Base-by-base conservation (phyloP, 202 grass and related monocot species). In the Brachypodium distachyon region DNA sequence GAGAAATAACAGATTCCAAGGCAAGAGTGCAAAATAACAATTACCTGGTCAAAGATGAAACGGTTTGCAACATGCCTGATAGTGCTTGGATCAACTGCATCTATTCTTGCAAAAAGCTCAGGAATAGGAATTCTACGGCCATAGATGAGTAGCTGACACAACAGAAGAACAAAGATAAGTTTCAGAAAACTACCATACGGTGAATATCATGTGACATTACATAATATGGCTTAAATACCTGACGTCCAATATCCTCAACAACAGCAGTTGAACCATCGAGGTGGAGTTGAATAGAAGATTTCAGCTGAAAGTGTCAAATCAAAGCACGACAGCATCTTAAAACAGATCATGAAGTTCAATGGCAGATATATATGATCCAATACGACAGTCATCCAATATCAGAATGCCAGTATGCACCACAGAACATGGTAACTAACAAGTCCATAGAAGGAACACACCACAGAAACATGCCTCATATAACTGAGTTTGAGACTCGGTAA, bases 41-140 rank as follows among this genome's bases (percentile, higher is more conserved):
- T 73, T 85, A 96, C 92, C 92, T 99, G 96, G 77, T 99, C 96
- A 89, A 99, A 99, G 77, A 99, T 93, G 85, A 99, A 99, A 63
- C 96, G 96, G 28, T 99, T 99, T 28, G 96, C 92, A 63, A 99
- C 90, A 74, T 92, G 89, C 72, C 87, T 99, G 22, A 99, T 88
- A 49, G 92, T 92, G 71, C 83, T 93, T 51, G 96, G 89, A 52
- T 99, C 96, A 78, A 96, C 96, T 72, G 96, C 92, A 87, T 99
- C 96, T 78, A 99, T 96, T 72, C 96, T 96, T 41, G 96, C 87
- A 81, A 99, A 99, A 87, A 99, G 85, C 56, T 99, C 96, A 43
- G 89, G 66, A 36, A 76, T 85, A 34, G 96, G 87, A 73, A 99
- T 82, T 92, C 96, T 91, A 54, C 96, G 91, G 22, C 96, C 96